A percentile compares a stretch with the other conserved stretches of the same genome.
Evolutionary conservation across 352 stramenopile species (phyloP).

Genomic region (Globisporangium ultimum): DNA sequence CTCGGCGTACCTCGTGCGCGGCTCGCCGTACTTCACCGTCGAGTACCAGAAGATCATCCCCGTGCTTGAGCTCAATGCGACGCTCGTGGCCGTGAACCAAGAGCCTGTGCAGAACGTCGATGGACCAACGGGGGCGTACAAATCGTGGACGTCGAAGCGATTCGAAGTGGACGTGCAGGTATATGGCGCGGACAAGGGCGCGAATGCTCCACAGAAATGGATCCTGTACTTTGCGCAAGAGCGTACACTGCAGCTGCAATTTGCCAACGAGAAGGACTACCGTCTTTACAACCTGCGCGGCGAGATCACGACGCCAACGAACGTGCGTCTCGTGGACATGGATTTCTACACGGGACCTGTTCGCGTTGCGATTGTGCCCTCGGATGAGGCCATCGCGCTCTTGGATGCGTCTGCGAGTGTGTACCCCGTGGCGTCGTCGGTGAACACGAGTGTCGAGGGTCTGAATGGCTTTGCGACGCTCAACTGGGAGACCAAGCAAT

Average conservation of each 20-base stretch:
- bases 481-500: constrained; percentile 54
- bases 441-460: constrained; percentile 35
- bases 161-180: constrained; percentile 74
- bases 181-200: constrained; percentile 37
- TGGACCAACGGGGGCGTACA: constrained; percentile 18
- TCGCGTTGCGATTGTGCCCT: constrained; percentile 59
- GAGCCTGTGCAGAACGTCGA: constrained; percentile 29
- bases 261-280: constrained; percentile 67
- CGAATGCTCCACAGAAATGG: constrained; percentile 47
- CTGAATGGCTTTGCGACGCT: constrained; percentile 39
- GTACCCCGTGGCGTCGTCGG: constrained; percentile 42
- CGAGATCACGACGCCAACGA: constrained; percentile 70
- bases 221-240: constrained; percentile 66
- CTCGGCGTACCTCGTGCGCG: constrained; percentile 42
- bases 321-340: constrained; percentile 60
- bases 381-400: constrained; percentile 18
- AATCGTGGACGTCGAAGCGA: constrained; percentile 49
- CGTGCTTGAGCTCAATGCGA: constrained; percentile 68
- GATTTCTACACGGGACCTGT: constrained; percentile 59
- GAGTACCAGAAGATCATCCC: constrained; percentile 70
- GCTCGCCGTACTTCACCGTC: constrained; percentile 78
- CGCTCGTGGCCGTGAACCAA: constrained; percentile 52
- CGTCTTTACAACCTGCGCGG: constrained; percentile 58
- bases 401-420: constrained; percentile 53
- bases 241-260: constrained; percentile 63